phyloP scores from a whole-genome alignment of 768 basidiomycete genomes.

The Podaxis sp. region DNA sequence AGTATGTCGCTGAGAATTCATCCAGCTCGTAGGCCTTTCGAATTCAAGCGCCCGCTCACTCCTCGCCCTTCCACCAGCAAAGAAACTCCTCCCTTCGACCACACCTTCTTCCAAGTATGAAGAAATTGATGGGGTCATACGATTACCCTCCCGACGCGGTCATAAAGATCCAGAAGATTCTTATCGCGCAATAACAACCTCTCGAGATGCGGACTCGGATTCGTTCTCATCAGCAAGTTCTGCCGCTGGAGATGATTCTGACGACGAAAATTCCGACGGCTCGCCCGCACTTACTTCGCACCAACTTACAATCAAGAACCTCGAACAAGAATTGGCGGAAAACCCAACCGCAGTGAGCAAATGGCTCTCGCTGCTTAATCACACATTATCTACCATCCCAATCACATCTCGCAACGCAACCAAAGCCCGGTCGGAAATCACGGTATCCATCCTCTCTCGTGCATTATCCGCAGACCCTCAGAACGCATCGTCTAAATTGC shows the following conservation, averaged over 20 bases:
- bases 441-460: constrained; percentile 62
- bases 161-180: constrained; percentile 30
- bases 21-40: constrained; percentile 49
- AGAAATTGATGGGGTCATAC: constrained; percentile 69
- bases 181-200: constrained; percentile 49
- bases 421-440: constrained; percentile 68
- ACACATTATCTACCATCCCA: constrained; percentile 63
- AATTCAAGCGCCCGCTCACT: constrained; percentile 56
- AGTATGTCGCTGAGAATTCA: constrained; percentile 9
- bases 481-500: constrained; percentile 45
- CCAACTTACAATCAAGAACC: constrained; percentile 53
- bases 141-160: constrained; percentile 44
- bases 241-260: constrained; percentile 31
- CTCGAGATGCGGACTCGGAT: constrained; percentile 26
- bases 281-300: constrained; percentile 44
- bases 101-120: constrained; percentile 44
- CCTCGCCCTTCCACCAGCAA: constrained; percentile 49
- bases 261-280: constrained; percentile 30
- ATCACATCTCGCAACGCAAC: constrained; percentile 63
- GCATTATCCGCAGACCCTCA: constrained; percentile 56
- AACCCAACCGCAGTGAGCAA: constrained; percentile 51
- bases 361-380: constrained; percentile 66
- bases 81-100: constrained; percentile 38
- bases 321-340: constrained; percentile 52
- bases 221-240: constrained; percentile 33